These are phyloP conservation scores for Tephrocybe sp. DNA, from an alignment of 768 basidiomycete genomes.

Conservation along the genomic window DNA sequence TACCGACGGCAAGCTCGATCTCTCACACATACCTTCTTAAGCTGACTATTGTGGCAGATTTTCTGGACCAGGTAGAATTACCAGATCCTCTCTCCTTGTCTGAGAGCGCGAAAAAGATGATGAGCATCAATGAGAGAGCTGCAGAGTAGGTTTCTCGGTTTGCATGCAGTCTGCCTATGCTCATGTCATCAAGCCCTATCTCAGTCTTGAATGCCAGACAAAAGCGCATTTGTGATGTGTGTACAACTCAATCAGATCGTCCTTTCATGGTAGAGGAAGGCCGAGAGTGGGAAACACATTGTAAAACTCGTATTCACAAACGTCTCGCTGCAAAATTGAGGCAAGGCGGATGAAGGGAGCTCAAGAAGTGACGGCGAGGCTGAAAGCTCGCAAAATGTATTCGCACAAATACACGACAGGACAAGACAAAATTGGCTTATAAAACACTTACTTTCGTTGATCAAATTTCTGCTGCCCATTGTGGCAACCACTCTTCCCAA, in stretches of 20 bases:
- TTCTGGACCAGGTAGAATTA: conserved; percentile 46
- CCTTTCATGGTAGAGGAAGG: conserved; percentile 68
- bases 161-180: conserved; percentile 6
- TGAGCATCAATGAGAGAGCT: conserved; percentile 41
- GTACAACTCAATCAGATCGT: conserved; percentile 52
- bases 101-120: conserved; percentile 47
- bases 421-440: neutral
- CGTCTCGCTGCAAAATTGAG: conserved; percentile 31
- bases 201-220: conserved; percentile 52
- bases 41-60: conserved; percentile 40
- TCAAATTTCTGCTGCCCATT: conserved; percentile 40
- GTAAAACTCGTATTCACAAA: conserved; percentile 53
- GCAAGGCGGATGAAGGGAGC: neutral
- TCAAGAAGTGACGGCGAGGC: neutral
- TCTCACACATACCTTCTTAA: neutral
- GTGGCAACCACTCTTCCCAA: conserved; percentile 52
- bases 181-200: conserved; percentile 56
- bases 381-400: neutral
- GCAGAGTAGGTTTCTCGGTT: conserved; percentile 37
- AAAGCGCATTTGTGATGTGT: conserved; percentile 58
- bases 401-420: neutral
- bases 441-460: neutral
- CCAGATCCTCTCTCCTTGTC: conserved; percentile 61
- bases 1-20: conserved; percentile 39
- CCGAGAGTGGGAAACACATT: conserved; percentile 54